Percentiles rank a stretch among this genome's conserved stretches.
These are phyloP conservation scores for Pseudoneurospora amorphoporcata DNA, from an alignment of 495 filamentous ascomycete genomes.

Conservation along the genomic window DNA sequence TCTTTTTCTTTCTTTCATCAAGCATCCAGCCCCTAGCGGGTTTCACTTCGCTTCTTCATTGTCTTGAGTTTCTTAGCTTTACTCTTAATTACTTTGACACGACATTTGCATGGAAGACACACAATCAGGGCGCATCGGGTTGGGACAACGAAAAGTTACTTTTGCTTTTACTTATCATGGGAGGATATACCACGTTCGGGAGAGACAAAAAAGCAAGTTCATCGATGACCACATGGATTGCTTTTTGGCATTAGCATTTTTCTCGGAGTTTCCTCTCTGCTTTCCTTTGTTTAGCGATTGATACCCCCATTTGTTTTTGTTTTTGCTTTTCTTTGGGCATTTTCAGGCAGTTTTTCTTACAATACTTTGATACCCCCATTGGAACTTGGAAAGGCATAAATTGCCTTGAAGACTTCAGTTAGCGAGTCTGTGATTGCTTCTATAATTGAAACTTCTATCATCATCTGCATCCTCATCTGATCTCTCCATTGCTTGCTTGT, in stretches of 20 bases:
- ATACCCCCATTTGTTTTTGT: background rate
- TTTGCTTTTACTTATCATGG: background rate
- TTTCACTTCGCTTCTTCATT: background rate
- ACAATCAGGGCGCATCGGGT: background rate
- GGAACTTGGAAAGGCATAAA: background rate
- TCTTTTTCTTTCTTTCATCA: background rate
- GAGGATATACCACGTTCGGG: background rate
- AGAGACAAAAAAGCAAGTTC: background rate
- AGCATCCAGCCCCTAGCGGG: background rate
- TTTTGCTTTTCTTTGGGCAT: background rate
- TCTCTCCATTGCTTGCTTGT: background rate
- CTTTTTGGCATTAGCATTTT: background rate
- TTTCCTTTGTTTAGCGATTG: background rate
- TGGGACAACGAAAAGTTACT: background rate
- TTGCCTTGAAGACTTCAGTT: background rate
- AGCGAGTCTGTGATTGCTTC: background rate
- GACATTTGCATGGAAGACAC: background rate
- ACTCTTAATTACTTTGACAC: background rate
- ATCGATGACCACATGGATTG: background rate
- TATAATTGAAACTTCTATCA: background rate
- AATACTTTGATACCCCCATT: background rate
- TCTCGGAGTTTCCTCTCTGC: background rate
- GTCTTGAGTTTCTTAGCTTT: background rate
- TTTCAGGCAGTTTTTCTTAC: background rate
- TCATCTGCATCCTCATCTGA: background rate